These are phyloP conservation scores for Talaromyces amestolkiae DNA, from an alignment of 2,329 filamentous ascomycete genomes.

Conservation along the genomic window DNA sequence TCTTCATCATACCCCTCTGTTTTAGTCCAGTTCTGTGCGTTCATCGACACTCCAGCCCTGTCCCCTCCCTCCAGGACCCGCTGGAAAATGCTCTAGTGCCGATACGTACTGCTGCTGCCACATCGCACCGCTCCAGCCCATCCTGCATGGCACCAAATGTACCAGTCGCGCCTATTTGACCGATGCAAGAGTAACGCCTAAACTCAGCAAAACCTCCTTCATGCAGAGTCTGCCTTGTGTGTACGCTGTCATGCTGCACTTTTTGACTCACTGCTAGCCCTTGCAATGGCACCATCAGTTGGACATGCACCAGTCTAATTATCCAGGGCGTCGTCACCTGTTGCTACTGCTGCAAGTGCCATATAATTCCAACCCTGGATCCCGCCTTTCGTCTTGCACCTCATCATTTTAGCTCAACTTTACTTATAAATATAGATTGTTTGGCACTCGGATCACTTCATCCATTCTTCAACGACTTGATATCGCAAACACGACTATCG, in stretches of 20 bases:
- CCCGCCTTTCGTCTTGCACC: constrained; percentile 6
- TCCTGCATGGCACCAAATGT: constrained; percentile 18
- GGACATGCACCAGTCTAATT: constrained; percentile 26
- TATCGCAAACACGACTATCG: constrained; percentile 7
- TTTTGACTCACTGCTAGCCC: constrained; percentile 22
- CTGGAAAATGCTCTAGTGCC: constrained; percentile 10
- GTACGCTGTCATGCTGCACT: constrained; percentile 27
- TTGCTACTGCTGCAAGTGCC: constrained; percentile 21
- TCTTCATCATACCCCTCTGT: background rate
- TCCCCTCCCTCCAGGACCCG: constrained; percentile 16
- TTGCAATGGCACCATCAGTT: constrained; percentile 28
- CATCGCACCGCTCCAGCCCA: constrained; percentile 18
- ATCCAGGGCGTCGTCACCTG: constrained; percentile 29
- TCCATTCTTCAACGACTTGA: background rate
- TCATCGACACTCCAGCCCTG: constrained; percentile 10
- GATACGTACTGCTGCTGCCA: constrained; percentile 9
- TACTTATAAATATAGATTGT: constrained; percentile 14
- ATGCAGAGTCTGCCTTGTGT: constrained; percentile 39
- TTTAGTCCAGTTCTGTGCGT: background rate
- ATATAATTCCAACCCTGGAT: constrained; percentile 13
- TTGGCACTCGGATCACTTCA: background rate
- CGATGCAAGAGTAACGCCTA: constrained; percentile 17
- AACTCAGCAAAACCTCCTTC: constrained; percentile 18
- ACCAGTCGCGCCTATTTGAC: constrained; percentile 21
- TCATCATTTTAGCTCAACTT: background rate